Base-by-base conservation (phyloP, 2,329 filamentous ascomycete genomes). In the Clarireedia sp. region DNA sequence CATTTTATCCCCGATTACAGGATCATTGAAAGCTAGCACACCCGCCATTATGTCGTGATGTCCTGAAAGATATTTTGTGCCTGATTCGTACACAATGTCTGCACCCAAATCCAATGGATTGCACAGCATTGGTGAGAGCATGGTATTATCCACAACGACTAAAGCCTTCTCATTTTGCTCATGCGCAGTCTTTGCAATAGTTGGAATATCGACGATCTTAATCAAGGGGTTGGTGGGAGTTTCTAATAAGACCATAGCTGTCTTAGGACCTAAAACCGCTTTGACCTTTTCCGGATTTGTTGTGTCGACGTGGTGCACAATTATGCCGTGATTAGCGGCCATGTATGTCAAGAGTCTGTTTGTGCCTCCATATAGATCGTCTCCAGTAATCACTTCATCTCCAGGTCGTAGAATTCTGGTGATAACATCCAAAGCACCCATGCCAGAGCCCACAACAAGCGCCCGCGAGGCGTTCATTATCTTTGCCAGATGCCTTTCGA, bases 41-140 rank as follows among this genome's bases (percentile, higher is more conserved):
- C 95, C 94, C 9, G 94, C 94, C 94, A 99, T 99, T 68, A 99
- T 87, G 69, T 99, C 95, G 76, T 99, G 94, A 71, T 99, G 94
- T 33, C 94, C 94, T 1, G 91, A 97, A 5, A 99, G 79, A 68
- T 99, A 99, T 72, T 99, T 99, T 23, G 94, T 99, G 55, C 94
- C 94, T 24, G 89, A 95, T 75, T 99, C 94, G 73, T 99, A 99
- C 55, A 95, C 90, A 63, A 99, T 87, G 67, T 99, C 94, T 16
- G 92, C 91, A 56, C 95, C 94, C 26, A 97, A 79, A 59, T 97
- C 92, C 17, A 99, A 82, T 5, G 94, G 94, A 73, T 96, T 97
- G 67, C 86, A 86, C 7, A 99, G 83, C 76, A 96, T 86, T 10
- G 94, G 94, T 2, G 91, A 96, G 62, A 99, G 85, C 94, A 99